Base-by-base conservation (phyloP, 805 yeast genomes). In the Barnettozyma botsteinii region DNA sequence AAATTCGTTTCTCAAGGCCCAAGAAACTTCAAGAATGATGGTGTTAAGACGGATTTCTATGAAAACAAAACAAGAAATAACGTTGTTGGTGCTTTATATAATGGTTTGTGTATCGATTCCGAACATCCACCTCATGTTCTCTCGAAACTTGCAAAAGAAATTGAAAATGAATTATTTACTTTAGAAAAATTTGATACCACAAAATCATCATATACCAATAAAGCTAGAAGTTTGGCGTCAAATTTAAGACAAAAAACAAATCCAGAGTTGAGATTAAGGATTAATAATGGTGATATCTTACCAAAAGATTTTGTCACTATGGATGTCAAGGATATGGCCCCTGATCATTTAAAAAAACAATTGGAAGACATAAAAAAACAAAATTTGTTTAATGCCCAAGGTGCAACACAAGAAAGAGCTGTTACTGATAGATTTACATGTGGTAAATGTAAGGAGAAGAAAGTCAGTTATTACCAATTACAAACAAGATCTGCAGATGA, bases 401-500 rank as follows among this genome's bases (percentile, higher is more conserved):
- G 97, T 53, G 98, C 98, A 7, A 88, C 86, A 7, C 93, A 91
- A 55, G 87, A 88, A 69, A 75, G 97, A 53, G 95, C 98, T 1
- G 88, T 87, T 28, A 93, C 98, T 7, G 98, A 91, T 62, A 73
- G 98, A 62, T 93, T 93, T 62, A 83, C 95, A 2, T 93, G 98
- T 66, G 97, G 98, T 37, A 93, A 91, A 63, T 93, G 98, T 75
- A 93, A 91, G 65, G 91, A 88, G 61, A 88, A 89, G 73, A 88
- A 87, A 69, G 98, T 93, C 31, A 84, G 95, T 52, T 93, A 93
- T 62, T 91, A 89, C 64, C 98, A 93, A 67, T 75, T 93, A 82
- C 98, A 93, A 70, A 93, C 98, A 25, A 75, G 98, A 65, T 85
- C 96, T 42, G 98, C 98, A 15, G 98, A 93, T 77, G 98, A 93